phyloP scores from a whole-genome alignment of 2,329 filamentous ascomycete species.

The Calonectria pseudoreteaudii region DNA sequence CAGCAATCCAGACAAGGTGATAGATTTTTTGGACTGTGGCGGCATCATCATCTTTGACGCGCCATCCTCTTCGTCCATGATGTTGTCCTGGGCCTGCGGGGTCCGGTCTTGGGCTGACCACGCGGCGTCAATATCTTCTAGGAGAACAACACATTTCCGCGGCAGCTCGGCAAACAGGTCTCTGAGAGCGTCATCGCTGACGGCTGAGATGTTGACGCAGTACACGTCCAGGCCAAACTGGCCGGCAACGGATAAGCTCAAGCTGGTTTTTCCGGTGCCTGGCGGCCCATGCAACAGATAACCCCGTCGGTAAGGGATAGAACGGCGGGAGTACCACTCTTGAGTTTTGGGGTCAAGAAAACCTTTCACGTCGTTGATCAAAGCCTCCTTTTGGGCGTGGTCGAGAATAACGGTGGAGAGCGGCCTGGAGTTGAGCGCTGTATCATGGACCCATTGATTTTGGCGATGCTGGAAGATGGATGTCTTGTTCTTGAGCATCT shows the following conservation, averaged over 20 bases:
- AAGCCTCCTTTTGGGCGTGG: slow-evolving; percentile 4
- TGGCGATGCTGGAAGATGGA: neutral
- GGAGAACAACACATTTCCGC: neutral
- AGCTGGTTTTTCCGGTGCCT: slow-evolving; percentile 9
- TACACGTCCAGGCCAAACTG: slow-evolving; percentile 10
- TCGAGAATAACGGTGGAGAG: slow-evolving; percentile 17
- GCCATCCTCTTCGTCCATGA: neutral
- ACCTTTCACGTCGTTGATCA: neutral
- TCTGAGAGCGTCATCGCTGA: neutral
- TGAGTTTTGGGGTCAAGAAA: slow-evolving; percentile 15
- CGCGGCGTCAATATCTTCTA: slow-evolving; percentile 9
- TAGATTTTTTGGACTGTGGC: neutral
- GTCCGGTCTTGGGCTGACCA: neutral
- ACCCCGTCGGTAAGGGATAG: slow-evolving; percentile 7
- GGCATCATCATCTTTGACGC: neutral
- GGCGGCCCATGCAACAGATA: slow-evolving; percentile 7
- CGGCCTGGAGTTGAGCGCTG: slow-evolving; percentile 3
- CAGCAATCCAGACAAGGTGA: neutral
- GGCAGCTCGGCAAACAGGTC: neutral
- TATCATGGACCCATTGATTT: neutral
- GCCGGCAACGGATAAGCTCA: slow-evolving; percentile 8
- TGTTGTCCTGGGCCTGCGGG: neutral
- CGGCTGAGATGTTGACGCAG: neutral
- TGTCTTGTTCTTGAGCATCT: slow-evolving; percentile 1
- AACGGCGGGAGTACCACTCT: neutral